These are phyloP conservation scores for Cercophora sp. DNA, from an alignment of 495 filamentous ascomycete species.

Conservation along the genomic window DNA sequence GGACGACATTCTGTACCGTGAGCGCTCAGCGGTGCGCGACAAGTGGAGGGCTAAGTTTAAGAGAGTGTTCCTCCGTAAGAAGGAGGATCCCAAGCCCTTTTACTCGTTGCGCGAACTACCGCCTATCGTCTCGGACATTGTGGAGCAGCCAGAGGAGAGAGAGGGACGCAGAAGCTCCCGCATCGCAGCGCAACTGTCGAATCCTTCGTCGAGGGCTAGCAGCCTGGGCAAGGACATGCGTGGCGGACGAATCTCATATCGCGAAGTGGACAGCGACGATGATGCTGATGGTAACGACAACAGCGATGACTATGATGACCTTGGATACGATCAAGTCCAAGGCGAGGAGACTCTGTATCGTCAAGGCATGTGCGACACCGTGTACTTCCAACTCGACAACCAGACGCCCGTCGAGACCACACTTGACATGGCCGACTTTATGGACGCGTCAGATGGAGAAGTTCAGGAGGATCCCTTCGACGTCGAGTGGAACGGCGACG, in stretches of 20 bases:
- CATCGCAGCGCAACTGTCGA: background rate
- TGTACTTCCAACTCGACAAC: conserved; percentile 80
- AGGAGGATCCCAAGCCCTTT: conserved; percentile 44
- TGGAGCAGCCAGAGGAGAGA: background rate
- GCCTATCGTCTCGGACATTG: background rate
- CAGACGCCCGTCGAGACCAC: conserved; percentile 70
- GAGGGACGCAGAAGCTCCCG: background rate
- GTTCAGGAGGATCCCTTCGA: conserved; percentile 29
- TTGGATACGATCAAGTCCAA: background rate
- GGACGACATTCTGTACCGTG: conserved; percentile 71
- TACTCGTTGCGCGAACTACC: conserved; percentile 19
- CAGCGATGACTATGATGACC: background rate
- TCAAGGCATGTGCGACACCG: conserved; percentile 76
- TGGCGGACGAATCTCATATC: conserved; percentile 21
- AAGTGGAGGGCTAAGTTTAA: conserved; percentile 64
- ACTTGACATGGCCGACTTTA: conserved; percentile 72
- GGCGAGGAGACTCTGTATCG: conserved; percentile 33
- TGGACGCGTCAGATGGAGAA: conserved; percentile 75
- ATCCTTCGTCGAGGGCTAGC: conserved; percentile 12
- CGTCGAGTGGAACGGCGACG: too few species aligned
- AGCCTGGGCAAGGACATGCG: conserved; percentile 17
- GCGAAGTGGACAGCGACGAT: conserved; percentile 33
- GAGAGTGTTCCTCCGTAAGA: conserved; percentile 59
- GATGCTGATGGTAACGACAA: conserved; percentile 14
- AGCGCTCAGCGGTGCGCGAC: conserved; percentile 67